Conservation (phyloP, 2,329 filamentous ascomycete species). For the Botryosphaeria dothidea region DNA sequence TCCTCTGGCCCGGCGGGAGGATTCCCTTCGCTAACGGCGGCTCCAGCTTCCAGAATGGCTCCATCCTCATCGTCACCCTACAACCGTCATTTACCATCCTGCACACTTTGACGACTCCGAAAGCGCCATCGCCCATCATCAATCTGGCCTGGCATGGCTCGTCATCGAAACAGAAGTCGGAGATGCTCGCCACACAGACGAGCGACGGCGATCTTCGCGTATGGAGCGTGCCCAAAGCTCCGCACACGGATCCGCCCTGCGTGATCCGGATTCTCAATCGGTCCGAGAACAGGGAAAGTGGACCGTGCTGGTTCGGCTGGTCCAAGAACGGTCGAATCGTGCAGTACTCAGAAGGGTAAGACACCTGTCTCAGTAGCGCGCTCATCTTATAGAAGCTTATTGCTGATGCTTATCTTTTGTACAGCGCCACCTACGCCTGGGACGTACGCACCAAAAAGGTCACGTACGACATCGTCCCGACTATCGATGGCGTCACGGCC, state of each 20-base stretch:
- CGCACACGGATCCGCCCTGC: conserved; percentile 73
- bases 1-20: neutral
- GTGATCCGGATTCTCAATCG: conserved; percentile 85
- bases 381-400: conserved; percentile 13
- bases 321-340: conserved; percentile 97
- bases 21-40: conserved; percentile 24
- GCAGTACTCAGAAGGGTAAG: conserved; percentile 87
- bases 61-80: conserved; percentile 83
- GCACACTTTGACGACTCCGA: conserved; percentile 83
- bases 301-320: conserved; percentile 96
- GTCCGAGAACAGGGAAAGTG: conserved; percentile 66
- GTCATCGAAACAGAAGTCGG: conserved; percentile 91
- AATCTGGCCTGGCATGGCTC: conserved; percentile 94
- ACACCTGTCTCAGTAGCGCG: conserved; percentile 27
- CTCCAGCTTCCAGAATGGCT: conserved; percentile 87
- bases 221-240: conserved; percentile 90
- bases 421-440: conserved; percentile 54
- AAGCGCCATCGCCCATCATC: conserved; percentile 82
- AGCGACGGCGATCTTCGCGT: conserved; percentile 89
- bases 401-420: conserved; percentile 25
- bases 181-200: conserved; percentile 94
- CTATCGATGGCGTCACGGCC: conserved; percentile 75
- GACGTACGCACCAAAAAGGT: conserved; percentile 98
- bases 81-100: conserved; percentile 92
- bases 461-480: conserved; percentile 84